A percentile compares a stretch with the other conserved stretches of the same genome.
These are phyloP conservation scores for Isatis tinctoria DNA, from an alignment of 345 rosid species.

Conservation along the genomic window DNA sequence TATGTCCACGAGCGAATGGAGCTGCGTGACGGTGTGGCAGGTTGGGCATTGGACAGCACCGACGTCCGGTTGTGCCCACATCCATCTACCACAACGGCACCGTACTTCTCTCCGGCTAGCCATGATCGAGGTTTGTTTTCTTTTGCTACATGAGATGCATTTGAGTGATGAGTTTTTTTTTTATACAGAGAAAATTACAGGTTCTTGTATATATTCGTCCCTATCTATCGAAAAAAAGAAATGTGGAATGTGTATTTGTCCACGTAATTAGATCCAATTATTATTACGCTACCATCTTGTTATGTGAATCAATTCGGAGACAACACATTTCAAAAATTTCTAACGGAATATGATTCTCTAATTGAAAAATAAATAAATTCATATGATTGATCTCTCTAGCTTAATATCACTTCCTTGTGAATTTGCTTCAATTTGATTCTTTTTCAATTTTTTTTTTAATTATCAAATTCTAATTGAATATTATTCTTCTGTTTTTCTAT, in stretches of 20 bases:
- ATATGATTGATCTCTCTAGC: too few species aligned
- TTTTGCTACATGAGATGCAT: neutral
- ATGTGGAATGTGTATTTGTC: neutral
- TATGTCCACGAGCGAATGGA: slow-evolving; percentile 18
- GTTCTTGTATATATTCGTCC: slow-evolving; percentile 12
- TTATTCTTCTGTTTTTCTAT: too few species aligned
- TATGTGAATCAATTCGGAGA: slow-evolving; percentile 25
- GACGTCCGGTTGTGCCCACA: slow-evolving; percentile 41
- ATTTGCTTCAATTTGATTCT: too few species aligned
- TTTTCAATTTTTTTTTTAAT: too few species aligned
- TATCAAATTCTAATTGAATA: too few species aligned
- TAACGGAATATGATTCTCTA: slow-evolving; percentile 21
- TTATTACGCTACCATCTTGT: neutral
- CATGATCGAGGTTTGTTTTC: slow-evolving; percentile 19
- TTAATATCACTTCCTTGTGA: too few species aligned
- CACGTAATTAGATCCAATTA: slow-evolving; percentile 1
- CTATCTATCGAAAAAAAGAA: neutral
- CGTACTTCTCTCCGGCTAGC: slow-evolving; percentile 37
- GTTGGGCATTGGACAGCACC: slow-evolving; percentile 35
- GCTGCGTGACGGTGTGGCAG: slow-evolving; percentile 44
- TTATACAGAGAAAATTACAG: neutral
- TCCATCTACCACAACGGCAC: slow-evolving; percentile 52
- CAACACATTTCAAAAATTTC: neutral
- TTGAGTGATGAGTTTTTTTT: neutral
- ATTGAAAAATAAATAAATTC: neutral